Base-by-base conservation (phyloP, 2,329 filamentous ascomycete genomes). In the Venturia pyrina region DNA sequence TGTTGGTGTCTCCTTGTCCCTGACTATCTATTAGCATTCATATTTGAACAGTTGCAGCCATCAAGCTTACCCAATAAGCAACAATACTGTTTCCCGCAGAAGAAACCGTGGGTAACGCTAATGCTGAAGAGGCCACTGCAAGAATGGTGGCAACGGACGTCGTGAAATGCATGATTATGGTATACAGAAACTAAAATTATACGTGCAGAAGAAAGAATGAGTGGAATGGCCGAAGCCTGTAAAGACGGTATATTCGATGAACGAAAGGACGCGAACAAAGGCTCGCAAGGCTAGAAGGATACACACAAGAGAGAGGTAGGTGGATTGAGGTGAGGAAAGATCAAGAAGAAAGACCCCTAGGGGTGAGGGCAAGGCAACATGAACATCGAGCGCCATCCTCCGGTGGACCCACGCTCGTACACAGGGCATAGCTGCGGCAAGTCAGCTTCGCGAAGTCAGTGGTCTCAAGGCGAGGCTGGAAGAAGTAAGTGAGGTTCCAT, bases 241-340 rank as follows among this genome's bases (percentile, higher is more conserved):
- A 76, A 74, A 71, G 74, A 75, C 71, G 69, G 74, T 74, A 75
- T 72, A 75, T 69, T 69, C 70, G 72, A 71, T 71, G 70, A 84
- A 82, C 66, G 82, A 85, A 75, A 76, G 82, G 80, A 85, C 82
- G 81, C 81, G 83, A 81, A 82, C 79, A 74, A 79, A 75, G 37
- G 70, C 72, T 71, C 70, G 73, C 75, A 71, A 73, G 71, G 72
- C n/a, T 17, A 21, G 19, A 53, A 32, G 34, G 17, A 19, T 28
- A 59, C 63, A 28, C 60, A 62, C 19, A 43, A 44, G 5, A 43
- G 43, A 43, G 41, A 43, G 41, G 41, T 43, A 11, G 60, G 37
- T 46, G 37, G 17, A 34, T 17, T 17, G 37, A 62, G 60, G 24
- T 28, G 15, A 34, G n/a, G 19, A 62, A 40, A 62, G 40, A 32